Conservation (phyloP, 2,329 filamentous ascomycete species). For the Cordyceps cateniannulata region DNA sequence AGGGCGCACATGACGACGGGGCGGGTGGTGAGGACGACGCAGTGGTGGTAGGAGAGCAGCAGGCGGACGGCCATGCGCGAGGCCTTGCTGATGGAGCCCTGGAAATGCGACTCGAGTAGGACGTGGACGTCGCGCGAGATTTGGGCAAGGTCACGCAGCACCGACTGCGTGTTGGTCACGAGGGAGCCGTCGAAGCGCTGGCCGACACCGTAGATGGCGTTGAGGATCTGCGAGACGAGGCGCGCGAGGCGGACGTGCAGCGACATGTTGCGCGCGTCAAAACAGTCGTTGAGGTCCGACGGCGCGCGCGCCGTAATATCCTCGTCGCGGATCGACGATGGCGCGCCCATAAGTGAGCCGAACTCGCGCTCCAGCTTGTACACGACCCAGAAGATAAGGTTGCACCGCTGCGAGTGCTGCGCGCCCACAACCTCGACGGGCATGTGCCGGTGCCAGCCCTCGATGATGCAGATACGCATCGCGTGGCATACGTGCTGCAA, state of each 20-base stretch:
- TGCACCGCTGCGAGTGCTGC: slow-evolving; percentile 22
- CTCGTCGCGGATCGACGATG: slow-evolving; percentile 23
- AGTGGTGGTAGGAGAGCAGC: slow-evolving; percentile 23
- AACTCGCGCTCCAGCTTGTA: slow-evolving; percentile 25
- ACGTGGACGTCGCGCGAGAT: slow-evolving; percentile 21
- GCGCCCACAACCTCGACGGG: slow-evolving; percentile 18
- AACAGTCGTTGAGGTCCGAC: slow-evolving; percentile 22
- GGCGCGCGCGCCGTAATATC: slow-evolving; percentile 25
- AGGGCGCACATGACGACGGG: slow-evolving; percentile 27
- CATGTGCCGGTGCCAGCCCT: slow-evolving; percentile 24
- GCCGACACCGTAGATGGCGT: slow-evolving; percentile 19
- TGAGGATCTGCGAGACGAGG: slow-evolving; percentile 17
- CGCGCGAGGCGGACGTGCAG: slow-evolving; percentile 22
- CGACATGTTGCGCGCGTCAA: slow-evolving; percentile 20
- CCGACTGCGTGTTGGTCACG: slow-evolving; percentile 23
- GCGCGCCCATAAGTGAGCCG: slow-evolving; percentile 22
- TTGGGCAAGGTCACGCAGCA: slow-evolving; percentile 21
- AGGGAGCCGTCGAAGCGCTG: slow-evolving; percentile 23
- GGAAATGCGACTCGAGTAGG: slow-evolving; percentile 22
- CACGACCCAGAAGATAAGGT: slow-evolving; percentile 25
- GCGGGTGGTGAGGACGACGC: slow-evolving; percentile 24
- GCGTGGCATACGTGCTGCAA: slow-evolving; percentile 30
- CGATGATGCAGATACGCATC: slow-evolving; percentile 25
- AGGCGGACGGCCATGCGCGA: slow-evolving; percentile 22
- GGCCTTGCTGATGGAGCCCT: slow-evolving; percentile 24